phyloP scores from a whole-genome alignment of 176 grass and related monocot genomes.

The Eragrostis curvula region DNA sequence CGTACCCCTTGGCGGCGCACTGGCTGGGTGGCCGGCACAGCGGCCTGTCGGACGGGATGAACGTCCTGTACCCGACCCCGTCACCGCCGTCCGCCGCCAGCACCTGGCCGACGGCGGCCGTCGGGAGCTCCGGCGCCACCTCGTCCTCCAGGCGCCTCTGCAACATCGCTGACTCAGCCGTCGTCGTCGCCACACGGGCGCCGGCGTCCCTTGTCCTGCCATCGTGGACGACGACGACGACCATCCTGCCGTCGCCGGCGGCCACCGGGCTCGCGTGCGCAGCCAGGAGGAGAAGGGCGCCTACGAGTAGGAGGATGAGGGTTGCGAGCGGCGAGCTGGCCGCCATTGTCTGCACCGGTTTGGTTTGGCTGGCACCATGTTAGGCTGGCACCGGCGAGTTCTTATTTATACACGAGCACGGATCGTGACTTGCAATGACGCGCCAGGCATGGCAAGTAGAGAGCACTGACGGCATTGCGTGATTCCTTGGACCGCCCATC shows the following conservation, averaged over 20 bases:
- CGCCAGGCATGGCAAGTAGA: too few species aligned
- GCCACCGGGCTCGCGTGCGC: not conserved
- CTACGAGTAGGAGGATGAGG: not conserved
- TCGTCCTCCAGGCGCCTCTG: not conserved
- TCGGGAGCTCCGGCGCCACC: conserved; percentile 16
- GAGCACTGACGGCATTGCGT: too few species aligned
- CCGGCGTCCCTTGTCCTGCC: not conserved
- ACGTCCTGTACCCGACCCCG: rapidly evolving
- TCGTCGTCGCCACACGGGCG: too few species aligned
- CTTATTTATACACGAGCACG: too few species aligned
- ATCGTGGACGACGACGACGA: not conserved
- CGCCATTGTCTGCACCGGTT: not conserved
- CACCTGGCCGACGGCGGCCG: not conserved
- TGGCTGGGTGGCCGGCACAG: not conserved
- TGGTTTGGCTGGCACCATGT: not conserved
- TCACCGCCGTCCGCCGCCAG: not conserved
- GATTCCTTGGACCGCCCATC: too few species aligned
- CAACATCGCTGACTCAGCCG: not conserved
- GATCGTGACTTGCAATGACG: too few species aligned
- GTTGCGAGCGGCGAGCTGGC: not conserved
- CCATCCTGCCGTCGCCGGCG: not conserved
- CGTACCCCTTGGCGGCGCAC: not conserved
- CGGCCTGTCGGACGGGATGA: not conserved
- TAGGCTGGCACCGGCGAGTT: too few species aligned
- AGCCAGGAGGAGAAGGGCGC: not conserved